Percentiles rank a stretch among this genome's conserved stretches.
These are phyloP conservation scores for Arthrobotrys sphaeroides DNA, from an alignment of 2,329 filamentous ascomycete species.

Conservation along the genomic window DNA sequence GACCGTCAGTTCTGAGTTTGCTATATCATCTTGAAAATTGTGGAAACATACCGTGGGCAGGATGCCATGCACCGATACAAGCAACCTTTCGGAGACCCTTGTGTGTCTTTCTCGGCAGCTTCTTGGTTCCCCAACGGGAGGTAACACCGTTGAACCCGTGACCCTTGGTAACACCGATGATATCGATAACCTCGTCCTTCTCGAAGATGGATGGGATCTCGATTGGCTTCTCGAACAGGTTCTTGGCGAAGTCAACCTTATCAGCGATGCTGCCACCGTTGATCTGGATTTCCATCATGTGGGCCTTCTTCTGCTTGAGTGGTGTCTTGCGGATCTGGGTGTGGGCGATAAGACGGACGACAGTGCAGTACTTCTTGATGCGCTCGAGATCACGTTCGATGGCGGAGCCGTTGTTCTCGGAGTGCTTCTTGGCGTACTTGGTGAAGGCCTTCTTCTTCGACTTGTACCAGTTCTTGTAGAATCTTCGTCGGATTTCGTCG, in stretches of 20 bases:
- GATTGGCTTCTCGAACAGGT: conserved; percentile 99
- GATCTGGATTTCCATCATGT: conserved; percentile 99
- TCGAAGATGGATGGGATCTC: conserved; percentile 94
- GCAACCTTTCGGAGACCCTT: conserved; percentile 99
- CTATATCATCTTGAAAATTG: neutral
- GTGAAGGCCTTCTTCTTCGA: conserved; percentile 99
- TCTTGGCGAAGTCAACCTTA: conserved; percentile 95
- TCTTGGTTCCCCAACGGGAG: conserved; percentile 99
- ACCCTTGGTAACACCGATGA: conserved; percentile 99
- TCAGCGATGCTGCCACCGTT: conserved; percentile 95
- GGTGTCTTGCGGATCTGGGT: conserved; percentile 99
- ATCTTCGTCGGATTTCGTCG: conserved; percentile 98
- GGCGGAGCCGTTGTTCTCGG: conserved; percentile 86
- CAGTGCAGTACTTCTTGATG: conserved; percentile 99
- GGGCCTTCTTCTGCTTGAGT: conserved; percentile 99
- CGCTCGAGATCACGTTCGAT: conserved; percentile 98
- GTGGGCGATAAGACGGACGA: conserved; percentile 98
- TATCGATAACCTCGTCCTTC: conserved; percentile 99
- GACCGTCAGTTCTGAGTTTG: neutral
- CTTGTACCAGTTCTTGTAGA: conserved; percentile 99
- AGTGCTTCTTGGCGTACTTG: conserved; percentile 99
- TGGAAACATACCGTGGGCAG: conserved; percentile 79
- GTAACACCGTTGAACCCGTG: conserved; percentile 99
- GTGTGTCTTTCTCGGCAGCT: conserved; percentile 99
- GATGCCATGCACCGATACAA: conserved; percentile 99